phyloP scores from a whole-genome alignment of 2,329 filamentous ascomycete genomes.

The Juglanconis oblonga region DNA sequence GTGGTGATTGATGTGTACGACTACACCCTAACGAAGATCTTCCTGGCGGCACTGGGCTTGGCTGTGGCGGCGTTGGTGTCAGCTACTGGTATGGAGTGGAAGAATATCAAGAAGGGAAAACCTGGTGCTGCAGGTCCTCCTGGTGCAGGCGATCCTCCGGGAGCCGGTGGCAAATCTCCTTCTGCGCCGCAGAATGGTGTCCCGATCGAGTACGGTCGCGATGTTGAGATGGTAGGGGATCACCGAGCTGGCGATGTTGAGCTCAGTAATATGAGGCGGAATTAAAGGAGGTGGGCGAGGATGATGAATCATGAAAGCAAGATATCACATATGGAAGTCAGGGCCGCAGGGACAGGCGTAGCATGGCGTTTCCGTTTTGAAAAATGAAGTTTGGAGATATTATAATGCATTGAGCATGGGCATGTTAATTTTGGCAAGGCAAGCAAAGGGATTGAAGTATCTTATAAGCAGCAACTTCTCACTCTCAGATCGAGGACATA shows the following conservation, averaged over 20 bases:
- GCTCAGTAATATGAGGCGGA: background rate
- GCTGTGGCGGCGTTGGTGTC: slow-evolving; percentile 54
- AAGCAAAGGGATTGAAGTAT: too few species aligned
- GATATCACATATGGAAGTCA: too few species aligned
- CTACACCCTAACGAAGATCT: slow-evolving; percentile 58
- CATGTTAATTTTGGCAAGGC: too few species aligned
- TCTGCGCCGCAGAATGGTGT: background rate
- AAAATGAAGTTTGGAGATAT: too few species aligned
- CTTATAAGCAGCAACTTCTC: too few species aligned
- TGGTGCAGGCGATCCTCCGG: background rate
- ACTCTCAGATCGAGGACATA: too few species aligned
- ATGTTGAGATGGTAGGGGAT: background rate
- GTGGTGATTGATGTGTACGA: slow-evolving; percentile 65
- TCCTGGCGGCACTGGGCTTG: slow-evolving; percentile 59
- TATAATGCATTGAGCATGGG: too few species aligned
- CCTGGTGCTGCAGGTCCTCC: slow-evolving; percentile 11
- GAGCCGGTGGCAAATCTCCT: background rate
- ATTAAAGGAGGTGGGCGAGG: background rate
- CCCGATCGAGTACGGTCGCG: background rate
- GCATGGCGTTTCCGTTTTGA: too few species aligned
- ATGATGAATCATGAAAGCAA: too few species aligned
- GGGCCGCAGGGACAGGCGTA: too few species aligned
- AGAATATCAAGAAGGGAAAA: slow-evolving; percentile 57
- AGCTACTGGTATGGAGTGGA: slow-evolving; percentile 62
- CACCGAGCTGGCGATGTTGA: background rate